Evolutionary conservation across 1,284 basidiomycete species (phyloP).

Genomic region (Rhodotorula sp.): DNA sequence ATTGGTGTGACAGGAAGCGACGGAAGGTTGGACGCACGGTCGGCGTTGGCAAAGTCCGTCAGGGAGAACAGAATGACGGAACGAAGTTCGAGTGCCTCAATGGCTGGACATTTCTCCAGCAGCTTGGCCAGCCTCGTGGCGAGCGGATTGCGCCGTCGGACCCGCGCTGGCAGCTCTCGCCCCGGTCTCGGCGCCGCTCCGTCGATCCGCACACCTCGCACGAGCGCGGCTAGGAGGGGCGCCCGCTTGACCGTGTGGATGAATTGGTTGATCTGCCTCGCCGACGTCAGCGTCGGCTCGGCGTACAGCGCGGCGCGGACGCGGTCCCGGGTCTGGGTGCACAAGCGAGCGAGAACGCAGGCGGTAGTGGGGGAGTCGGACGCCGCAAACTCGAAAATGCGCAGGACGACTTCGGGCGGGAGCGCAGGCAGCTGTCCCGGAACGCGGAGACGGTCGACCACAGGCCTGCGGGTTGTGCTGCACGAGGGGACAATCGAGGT

Average conservation of each 20-base stretch:
- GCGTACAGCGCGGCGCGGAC: constrained; percentile 16
- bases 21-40: neutral
- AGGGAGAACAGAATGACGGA: constrained; percentile 13
- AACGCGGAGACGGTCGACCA: neutral
- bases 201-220: constrained; percentile 6
- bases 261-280: constrained; percentile 15
- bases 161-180: neutral
- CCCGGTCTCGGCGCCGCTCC: neutral
- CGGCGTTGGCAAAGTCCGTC: constrained; percentile 19
- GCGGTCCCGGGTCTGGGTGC: constrained; percentile 11
- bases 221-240: constrained; percentile 4
- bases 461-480: neutral
- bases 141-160: constrained; percentile 3
- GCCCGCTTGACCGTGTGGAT: constrained; percentile 15
- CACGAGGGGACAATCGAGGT: neutral
- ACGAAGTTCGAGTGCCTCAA: constrained; percentile 11
- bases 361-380: neutral
- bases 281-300: neutral
- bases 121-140: constrained; percentile 22
- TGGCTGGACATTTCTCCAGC: constrained; percentile 10
- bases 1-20: neutral
- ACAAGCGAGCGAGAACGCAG: constrained; percentile 9
- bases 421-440: neutral
- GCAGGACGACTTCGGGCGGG: constrained; percentile 26
- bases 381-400: constrained; percentile 17